Conservation (phyloP, 495 filamentous ascomycete genomes). For the Talaromyces stipitatus region DNA sequence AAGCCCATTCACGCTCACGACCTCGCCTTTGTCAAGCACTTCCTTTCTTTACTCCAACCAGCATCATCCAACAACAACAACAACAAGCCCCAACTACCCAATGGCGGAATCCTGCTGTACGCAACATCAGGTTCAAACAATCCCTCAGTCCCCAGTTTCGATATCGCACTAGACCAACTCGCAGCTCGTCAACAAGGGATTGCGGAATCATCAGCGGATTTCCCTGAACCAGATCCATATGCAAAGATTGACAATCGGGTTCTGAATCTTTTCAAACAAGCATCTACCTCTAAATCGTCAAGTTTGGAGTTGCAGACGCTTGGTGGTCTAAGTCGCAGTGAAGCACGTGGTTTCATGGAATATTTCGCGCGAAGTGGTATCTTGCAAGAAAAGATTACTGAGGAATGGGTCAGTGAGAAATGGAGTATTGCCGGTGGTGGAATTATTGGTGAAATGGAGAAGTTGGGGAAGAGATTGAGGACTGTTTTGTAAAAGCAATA, state of each 20-base stretch:
- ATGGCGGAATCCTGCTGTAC: slow-evolving; percentile 73
- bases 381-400: slow-evolving; percentile 59
- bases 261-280: slow-evolving; percentile 33
- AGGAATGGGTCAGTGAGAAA: slow-evolving; percentile 70
- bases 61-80: slow-evolving; percentile 34
- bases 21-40: slow-evolving; percentile 67
- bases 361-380: slow-evolving; percentile 88
- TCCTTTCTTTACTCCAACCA: slow-evolving; percentile 55
- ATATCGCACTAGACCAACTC: slow-evolving; percentile 52
- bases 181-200: slow-evolving; percentile 31
- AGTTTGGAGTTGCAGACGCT: slow-evolving; percentile 51
- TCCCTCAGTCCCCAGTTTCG: slow-evolving; percentile 52
- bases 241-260: slow-evolving; percentile 61
- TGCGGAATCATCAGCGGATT: slow-evolving; percentile 22
- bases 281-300: slow-evolving; percentile 17
- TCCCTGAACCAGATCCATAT: slow-evolving; percentile 57
- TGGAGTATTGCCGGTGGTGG: slow-evolving; percentile 77
- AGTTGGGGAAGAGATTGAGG: slow-evolving; percentile 46
- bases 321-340: slow-evolving; percentile 58
- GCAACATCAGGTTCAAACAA: slow-evolving; percentile 62
- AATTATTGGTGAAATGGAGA: slow-evolving; percentile 78
- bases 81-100: slow-evolving; percentile 43
- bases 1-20: slow-evolving; percentile 82
- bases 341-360: slow-evolving; percentile 78
- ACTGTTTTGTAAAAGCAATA: slow-evolving; percentile 7